Conservation (phyloP, 441 rosid genomes). For the Biscutella laevigata region DNA sequence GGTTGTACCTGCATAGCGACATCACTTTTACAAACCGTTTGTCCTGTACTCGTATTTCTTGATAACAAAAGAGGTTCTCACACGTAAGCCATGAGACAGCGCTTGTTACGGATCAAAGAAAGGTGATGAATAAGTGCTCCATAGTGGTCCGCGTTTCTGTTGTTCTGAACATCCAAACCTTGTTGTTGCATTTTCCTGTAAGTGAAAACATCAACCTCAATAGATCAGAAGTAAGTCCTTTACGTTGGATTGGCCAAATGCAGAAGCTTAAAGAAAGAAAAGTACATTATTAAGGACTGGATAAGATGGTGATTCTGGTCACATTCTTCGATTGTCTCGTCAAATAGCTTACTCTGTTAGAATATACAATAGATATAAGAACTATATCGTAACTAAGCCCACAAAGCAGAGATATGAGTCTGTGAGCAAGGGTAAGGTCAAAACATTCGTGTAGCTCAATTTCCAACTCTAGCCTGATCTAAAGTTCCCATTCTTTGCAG, state of each 20-base stretch:
- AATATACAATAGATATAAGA: slow-evolving; percentile 1
- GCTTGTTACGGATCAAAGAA: slow-evolving; percentile 70
- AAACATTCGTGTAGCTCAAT: no score
- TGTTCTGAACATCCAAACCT: slow-evolving; percentile 63
- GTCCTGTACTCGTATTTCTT: neutral
- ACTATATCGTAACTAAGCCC: neutral
- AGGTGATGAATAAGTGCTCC: slow-evolving; percentile 85
- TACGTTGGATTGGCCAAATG: neutral
- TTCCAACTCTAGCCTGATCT: no score
- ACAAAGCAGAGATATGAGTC: neutral
- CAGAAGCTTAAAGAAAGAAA: neutral
- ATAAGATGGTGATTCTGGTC: slow-evolving; percentile 57
- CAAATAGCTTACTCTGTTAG: slow-evolving; percentile 56
- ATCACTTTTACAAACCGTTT: neutral
- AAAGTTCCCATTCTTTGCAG: no score
- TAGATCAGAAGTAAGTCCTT: neutral
- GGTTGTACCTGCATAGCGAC: slow-evolving; percentile 47
- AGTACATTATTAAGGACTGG: slow-evolving; percentile 67
- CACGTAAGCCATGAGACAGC: slow-evolving; percentile 89
- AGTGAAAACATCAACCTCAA: slow-evolving; percentile 4
- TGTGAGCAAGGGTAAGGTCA: neutral
- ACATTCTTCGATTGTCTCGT: slow-evolving; percentile 64
- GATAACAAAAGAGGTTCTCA: slow-evolving; percentile 21
- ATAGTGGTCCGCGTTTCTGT: slow-evolving; percentile 77
- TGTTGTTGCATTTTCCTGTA: slow-evolving; percentile 80